Conservation (phyloP, 441 rosid species). For the Euphorbia celastroides region DNA sequence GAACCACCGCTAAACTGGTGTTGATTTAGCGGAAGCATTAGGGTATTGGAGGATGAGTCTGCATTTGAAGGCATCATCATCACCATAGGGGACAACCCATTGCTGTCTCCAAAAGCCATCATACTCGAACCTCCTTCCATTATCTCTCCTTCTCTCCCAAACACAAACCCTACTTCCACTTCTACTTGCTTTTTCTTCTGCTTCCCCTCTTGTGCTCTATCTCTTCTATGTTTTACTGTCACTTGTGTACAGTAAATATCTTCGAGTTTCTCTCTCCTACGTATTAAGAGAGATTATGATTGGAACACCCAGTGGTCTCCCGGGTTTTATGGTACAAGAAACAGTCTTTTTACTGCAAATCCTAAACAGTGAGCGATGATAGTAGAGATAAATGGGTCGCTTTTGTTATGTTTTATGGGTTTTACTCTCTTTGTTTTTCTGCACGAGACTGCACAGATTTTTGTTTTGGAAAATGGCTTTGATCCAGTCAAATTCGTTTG, state of each 20-base stretch:
- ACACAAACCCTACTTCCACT: background rate
- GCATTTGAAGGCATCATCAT: conserved; percentile 20
- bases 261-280: conserved; percentile 26
- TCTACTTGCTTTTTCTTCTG: conserved; percentile 7
- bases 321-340: conserved; percentile 77
- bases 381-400: conserved; percentile 26
- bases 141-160: conserved; percentile 29
- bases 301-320: conserved; percentile 66
- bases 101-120: conserved; percentile 34
- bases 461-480: conserved; percentile 34
- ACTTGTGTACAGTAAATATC: conserved; percentile 29
- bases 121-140: conserved; percentile 27
- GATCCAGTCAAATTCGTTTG: background rate
- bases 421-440: conserved; percentile 42
- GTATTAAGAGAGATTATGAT: conserved; percentile 14
- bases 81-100: conserved; percentile 37
- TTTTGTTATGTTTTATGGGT: conserved; percentile 23
- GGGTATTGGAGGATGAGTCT: conserved; percentile 34
- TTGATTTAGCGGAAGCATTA: conserved; percentile 45
- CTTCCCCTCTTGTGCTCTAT: conserved; percentile 1
- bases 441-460: conserved; percentile 38
- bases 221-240: conserved; percentile 29
- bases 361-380: conserved; percentile 39
- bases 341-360: conserved; percentile 68
- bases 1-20: conserved; percentile 29